Base-by-base conservation (phyloP, 1,139 yeast species). In the Yamadazyma buinensis region DNA sequence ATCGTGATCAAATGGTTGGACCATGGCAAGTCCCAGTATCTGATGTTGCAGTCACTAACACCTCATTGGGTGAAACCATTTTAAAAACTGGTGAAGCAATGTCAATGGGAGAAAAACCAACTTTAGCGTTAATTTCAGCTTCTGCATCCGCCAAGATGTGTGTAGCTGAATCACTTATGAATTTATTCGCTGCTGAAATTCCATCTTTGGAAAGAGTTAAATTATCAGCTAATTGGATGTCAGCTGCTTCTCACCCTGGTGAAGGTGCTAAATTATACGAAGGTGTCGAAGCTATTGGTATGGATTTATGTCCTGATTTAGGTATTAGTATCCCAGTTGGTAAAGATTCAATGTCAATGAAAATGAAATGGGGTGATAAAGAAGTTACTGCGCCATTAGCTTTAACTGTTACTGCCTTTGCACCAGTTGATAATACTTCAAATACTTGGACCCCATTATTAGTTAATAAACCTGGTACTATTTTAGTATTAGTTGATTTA, bases 11-110 rank as follows among this genome's bases (percentile, higher is more conserved):
- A 67, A 84, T 90, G 84, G 97, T 94, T 41, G 99, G 99, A 29
- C 98, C 98, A 54, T 94, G 98, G 97, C 99, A 94, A 71, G 90
- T 84, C 5, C 98, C 99, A 29, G 98, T 94, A 17, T 94, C 98
- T n/a, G 97, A 94, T 59, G 97, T 88, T 38, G 98, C 96, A 61
- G 97, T 92, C 36, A 90, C 98, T 14, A 83, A 86, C 40, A 83
- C 97, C 0, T 85, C 97, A 2, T 73, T 87, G 36, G 97, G 95
- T 49, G 84, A 80, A 35, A 68, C 72, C 7, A 63, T 84, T 34
- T 61, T 82, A 41, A 50, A 65, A 9, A 83, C 95, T 17, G 99
- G 99, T 70, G 98, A 94, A 66, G 96, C 98, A 9, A 68, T 94
- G 67, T 94, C 97, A 2, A 83, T 88, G 86, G 99, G 99, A 47